Evolutionary conservation across 2,329 filamentous ascomycete genomes (phyloP).

Genomic region (Alternaria solani): DNA sequence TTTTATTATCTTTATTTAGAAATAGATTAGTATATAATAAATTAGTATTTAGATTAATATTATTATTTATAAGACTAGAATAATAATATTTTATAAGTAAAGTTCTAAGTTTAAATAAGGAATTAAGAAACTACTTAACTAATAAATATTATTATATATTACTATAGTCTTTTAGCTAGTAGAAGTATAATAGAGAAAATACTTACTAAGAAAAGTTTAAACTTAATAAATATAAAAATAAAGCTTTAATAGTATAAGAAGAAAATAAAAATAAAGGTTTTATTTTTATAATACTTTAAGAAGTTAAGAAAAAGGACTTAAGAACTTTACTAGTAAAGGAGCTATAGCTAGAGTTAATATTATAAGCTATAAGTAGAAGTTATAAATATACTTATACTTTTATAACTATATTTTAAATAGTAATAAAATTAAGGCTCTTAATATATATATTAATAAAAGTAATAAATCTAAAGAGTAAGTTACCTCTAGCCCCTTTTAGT

Average conservation of each 20-base stretch:
- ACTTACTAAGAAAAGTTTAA: background rate
- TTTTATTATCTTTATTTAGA: background rate
- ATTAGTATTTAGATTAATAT: background rate
- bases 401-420: background rate
- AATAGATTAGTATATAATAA: background rate
- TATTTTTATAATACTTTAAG: background rate
- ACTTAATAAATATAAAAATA: background rate
- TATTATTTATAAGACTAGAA: background rate
- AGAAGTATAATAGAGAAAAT: background rate
- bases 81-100: background rate
- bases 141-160: background rate
- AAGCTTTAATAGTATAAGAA: background rate
- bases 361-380: background rate
- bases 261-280: background rate
- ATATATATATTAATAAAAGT: background rate
- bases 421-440: background rate
- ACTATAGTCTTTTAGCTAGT: background rate
- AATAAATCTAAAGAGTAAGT: background rate
- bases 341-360: background rate
- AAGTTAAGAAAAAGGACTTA: background rate
- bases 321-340: background rate
- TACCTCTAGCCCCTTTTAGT: background rate
- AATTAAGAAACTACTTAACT: background rate
- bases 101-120: background rate
- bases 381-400: background rate